Evolutionary conservation across 2,329 filamentous ascomycete genomes (phyloP).

Genomic region (Endothia cerciana): DNA sequence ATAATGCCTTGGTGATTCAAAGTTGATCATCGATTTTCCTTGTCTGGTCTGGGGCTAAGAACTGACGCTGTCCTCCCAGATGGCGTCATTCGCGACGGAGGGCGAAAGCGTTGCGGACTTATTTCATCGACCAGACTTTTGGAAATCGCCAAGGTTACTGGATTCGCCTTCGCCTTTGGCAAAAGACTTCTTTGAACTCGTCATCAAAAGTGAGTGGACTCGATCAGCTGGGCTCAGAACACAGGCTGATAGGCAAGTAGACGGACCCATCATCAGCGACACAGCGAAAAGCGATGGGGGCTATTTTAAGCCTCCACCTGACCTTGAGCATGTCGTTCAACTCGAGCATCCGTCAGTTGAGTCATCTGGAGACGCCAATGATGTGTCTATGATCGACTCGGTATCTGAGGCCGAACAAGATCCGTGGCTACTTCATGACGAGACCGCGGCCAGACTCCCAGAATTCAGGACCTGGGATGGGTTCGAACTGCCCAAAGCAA

Average conservation of each 20-base stretch:
- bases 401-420: conserved; percentile 38
- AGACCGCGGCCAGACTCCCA: conserved; percentile 38
- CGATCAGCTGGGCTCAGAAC: neutral
- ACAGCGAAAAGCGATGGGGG: conserved; percentile 9
- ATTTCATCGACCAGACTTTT: conserved; percentile 67
- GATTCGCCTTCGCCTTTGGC: conserved; percentile 34
- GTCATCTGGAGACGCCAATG: neutral
- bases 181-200: conserved; percentile 49
- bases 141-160: conserved; percentile 57
- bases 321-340: conserved; percentile 29
- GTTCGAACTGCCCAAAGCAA: conserved; percentile 54
- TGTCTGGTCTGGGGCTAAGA: neutral
- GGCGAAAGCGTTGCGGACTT: conserved; percentile 55
- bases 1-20: conserved; percentile 4
- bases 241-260: conserved; percentile 12
- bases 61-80: neutral
- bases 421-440: conserved; percentile 52
- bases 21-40: neutral
- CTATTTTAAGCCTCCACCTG: conserved; percentile 43
- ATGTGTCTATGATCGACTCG: conserved; percentile 14
- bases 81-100: conserved; percentile 39
- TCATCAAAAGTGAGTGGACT: conserved; percentile 39
- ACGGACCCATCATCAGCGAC: conserved; percentile 11
- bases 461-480: conserved; percentile 70
- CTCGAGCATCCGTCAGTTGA: conserved; percentile 11